Evolutionary conservation across 2,329 filamentous ascomycete genomes (phyloP), one percentile per base, ranked within the genome.

Genomic region (Fusarium sp.): DNA sequence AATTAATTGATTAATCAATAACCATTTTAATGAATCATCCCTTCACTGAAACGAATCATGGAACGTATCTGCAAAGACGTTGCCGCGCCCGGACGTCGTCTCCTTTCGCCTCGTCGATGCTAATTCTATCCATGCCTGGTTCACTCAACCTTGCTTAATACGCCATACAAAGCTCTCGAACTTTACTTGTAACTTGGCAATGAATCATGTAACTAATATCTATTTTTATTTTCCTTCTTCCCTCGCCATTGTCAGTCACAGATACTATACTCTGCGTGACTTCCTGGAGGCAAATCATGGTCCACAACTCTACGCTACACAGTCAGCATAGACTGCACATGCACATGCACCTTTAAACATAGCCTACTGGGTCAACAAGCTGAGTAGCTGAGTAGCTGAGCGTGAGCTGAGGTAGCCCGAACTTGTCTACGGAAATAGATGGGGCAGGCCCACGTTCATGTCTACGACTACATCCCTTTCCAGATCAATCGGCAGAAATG

Each of bases 31-130:
- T 24, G 24, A 24, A 24, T 7, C 24, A 24, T 24, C 24, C 24
- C 24, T 24, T 24, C 24, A 7, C 24, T 26, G 26, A 26, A 26
- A 26, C 26, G 11, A 48, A 56, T 37, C 43, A 59, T 47, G 56
- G 57, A n/a, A n/a, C n/a, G n/a, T 57, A 26, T 39, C 46, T 28
- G 33, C 40, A 44, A 41, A 32, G 43, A 32, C 30, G 17, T 60
- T 57, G 6, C 46, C 33, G 54, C 40, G 40, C 49, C 50, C 41
- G 22, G 30, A n/a, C 50, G 19, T 58, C 45, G 35, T 56, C 45
- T 56, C 51, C 48, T 48, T 53, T 62, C 56, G 30, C 48, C 43
- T 62, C 43, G 26, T 46, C 49, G 40, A 56, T 56, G 58, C 44
- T 45, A 48, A 64, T 37, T 26, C 30, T 24, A 65, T 41, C 46